Evolutionary conservation across 2,329 filamentous ascomycete species (phyloP), one percentile per base, ranked within the genome.

Genomic region (Paraphoma chrysanthemicola): DNA sequence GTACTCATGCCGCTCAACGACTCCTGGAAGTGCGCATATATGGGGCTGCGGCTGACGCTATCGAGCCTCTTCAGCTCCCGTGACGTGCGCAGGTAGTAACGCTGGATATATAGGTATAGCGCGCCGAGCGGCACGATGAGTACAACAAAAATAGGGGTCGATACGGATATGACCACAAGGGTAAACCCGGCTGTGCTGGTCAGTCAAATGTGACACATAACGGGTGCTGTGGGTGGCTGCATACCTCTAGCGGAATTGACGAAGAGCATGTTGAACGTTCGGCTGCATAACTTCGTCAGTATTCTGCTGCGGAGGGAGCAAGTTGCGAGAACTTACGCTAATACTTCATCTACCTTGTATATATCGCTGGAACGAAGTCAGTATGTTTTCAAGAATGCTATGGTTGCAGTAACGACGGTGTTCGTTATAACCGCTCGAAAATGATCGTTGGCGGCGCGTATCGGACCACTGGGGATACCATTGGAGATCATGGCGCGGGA

Each of bases 1-100:
- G 95, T 99, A 57, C 91, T 92, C 72, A 97, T 90, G 43, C 95
- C 95, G 59, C 92, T 94, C 9, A 99, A 86, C 1, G 93, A 96
- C 79, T 99, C 96, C 75, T 99, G 95, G 81, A 99, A 99, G 77
- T 99, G 96, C 6, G 95, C 95, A 76, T 93, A 99, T 69, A 99
- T 96, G 28, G 96, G 96, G 76, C 93, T 97, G 69, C 93, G 89
- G 75, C 90, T 97, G 66, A 98, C 90, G 74, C 93, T 97, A 78
- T 99, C 95, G 56, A 99, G 84, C 63, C 95, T 87, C 83, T 99
- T 99, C 63, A 99, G 85, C 80, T 99, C 96, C 62, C 96, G 90
- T 56, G 95, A 99, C 12, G 95, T 97, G 60, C 93, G 87, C 47
- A 99, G 86, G 77, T 99, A 99, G 83, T 99, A 99, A 69, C 93